These are phyloP conservation scores for Pseudofabraea citricarpa DNA, from an alignment of 2,329 filamentous ascomycete genomes.

Conservation along the genomic window DNA sequence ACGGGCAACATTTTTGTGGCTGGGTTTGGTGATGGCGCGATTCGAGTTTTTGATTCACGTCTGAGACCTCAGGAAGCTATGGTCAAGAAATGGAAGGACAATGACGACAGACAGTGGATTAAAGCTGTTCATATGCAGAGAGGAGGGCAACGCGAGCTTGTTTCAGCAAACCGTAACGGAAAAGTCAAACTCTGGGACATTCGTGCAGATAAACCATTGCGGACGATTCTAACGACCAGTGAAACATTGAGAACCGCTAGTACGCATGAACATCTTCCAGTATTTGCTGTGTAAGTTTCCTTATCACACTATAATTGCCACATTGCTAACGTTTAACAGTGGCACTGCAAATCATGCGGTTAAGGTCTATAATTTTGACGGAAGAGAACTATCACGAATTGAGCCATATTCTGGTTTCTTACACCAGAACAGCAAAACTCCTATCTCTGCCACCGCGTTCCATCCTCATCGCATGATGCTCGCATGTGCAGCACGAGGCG, in stretches of 20 bases:
- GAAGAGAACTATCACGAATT: conserved; percentile 71
- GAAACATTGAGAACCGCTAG: conserved; percentile 80
- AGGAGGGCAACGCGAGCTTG: conserved; percentile 83
- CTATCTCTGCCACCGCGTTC: conserved; percentile 87
- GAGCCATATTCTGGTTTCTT: conserved; percentile 91
- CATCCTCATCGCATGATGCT: conserved; percentile 93
- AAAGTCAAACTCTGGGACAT: conserved; percentile 97
- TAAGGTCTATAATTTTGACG: conserved; percentile 88
- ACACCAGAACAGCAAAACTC: conserved; percentile 71
- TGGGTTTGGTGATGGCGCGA: conserved; percentile 91
- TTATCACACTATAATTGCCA: neutral
- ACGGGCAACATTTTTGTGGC: conserved; percentile 95
- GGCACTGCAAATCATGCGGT: conserved; percentile 85
- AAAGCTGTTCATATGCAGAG: conserved; percentile 96
- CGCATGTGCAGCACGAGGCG: conserved; percentile 79
- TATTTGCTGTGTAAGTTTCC: conserved; percentile 82
- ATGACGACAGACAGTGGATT: conserved; percentile 81
- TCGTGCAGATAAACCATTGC: conserved; percentile 73
- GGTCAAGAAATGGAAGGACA: conserved; percentile 96
- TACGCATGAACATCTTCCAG: conserved; percentile 92
- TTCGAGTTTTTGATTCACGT: conserved; percentile 90
- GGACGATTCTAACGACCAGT: conserved; percentile 68
- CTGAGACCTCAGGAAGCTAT: conserved; percentile 80
- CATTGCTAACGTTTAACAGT: conserved; percentile 40
- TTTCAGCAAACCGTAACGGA: conserved; percentile 87